Conservation (phyloP, 257 asterid genomes). For the Gardenia jasminoides region DNA sequence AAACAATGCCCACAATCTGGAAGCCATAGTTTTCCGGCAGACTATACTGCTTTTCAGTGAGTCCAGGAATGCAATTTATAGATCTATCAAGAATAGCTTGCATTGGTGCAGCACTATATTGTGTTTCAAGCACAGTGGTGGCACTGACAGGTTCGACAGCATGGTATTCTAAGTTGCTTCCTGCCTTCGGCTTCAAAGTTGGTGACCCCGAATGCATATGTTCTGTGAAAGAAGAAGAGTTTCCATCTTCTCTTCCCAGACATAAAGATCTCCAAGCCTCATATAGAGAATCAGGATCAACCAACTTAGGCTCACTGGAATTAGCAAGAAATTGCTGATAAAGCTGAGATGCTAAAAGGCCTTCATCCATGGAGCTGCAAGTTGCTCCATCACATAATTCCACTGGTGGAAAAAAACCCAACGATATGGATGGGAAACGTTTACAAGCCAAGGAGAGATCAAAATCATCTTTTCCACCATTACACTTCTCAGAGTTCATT, state of each 20-base stretch:
- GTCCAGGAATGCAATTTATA: constrained; percentile 60
- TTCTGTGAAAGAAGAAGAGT: constrained; percentile 29
- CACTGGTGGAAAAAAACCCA: constrained; percentile 66
- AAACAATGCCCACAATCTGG: constrained; percentile 55
- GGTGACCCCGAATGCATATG: constrained; percentile 30
- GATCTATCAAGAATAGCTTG: constrained; percentile 64
- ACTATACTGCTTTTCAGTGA: constrained; percentile 53
- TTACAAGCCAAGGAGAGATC: constrained; percentile 62
- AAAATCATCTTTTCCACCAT: constrained; percentile 40
- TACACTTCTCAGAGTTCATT: constrained; percentile 40
- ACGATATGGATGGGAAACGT: constrained; percentile 65
- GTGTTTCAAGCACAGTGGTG: constrained; percentile 26
- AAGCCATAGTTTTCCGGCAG: constrained; percentile 81
- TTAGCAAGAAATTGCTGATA: constrained; percentile 51
- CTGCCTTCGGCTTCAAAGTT: constrained; percentile 34
- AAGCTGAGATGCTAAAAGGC: constrained; percentile 46
- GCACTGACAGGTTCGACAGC: constrained; percentile 33
- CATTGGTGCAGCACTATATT: constrained; percentile 41
- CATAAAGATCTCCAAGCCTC: constrained; percentile 38
- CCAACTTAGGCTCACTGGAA: constrained; percentile 46
- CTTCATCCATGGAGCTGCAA: constrained; percentile 39
- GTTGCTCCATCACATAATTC: constrained; percentile 64
- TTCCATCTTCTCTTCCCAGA: constrained; percentile 36
- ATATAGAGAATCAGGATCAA: constrained; percentile 41
- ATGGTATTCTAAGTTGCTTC: constrained; percentile 33